These are phyloP conservation scores for Paraglomus occultum DNA, from an alignment of 192 early-diverging fungal species.

Conservation along the genomic window DNA sequence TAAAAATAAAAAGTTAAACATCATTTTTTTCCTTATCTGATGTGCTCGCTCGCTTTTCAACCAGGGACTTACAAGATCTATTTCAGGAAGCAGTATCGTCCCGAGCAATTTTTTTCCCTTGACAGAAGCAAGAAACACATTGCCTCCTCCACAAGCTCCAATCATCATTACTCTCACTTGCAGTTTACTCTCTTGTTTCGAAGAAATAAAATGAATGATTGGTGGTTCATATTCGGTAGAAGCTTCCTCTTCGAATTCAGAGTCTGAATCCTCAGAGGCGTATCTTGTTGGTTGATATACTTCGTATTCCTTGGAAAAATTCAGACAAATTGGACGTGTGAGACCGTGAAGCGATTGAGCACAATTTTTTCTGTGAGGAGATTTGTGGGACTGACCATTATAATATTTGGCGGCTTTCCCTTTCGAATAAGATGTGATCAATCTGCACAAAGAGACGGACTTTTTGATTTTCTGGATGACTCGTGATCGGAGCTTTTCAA, in stretches of 20 bases:
- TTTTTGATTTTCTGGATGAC: no score
- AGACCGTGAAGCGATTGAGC: no score
- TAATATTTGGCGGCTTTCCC: no score
- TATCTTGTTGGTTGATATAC: background rate
- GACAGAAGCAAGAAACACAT: background rate
- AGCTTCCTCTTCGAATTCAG: slow-evolving; percentile 7
- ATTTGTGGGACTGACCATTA: no score
- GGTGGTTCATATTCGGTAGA: background rate
- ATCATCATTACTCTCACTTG: background rate
- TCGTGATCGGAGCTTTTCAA: no score
- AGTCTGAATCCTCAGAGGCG: background rate
- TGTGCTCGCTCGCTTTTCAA: background rate
- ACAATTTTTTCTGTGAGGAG: no score
- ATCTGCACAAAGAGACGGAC: no score
- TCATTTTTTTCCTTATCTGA: background rate
- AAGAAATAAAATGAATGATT: background rate
- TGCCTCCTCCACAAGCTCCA: slow-evolving; percentile 8
- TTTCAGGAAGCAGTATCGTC: background rate
- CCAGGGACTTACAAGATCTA: background rate
- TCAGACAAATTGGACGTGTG: no score
- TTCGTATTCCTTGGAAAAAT: background rate
- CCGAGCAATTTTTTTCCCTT: background rate
- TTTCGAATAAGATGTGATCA: no score
- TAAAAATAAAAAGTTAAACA: background rate
- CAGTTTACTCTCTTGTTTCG: background rate